Percentiles rank a stretch among this genome's conserved stretches.
phyloP scores from a whole-genome alignment of 2,329 filamentous ascomycete species.

The Claviceps monticola region DNA sequence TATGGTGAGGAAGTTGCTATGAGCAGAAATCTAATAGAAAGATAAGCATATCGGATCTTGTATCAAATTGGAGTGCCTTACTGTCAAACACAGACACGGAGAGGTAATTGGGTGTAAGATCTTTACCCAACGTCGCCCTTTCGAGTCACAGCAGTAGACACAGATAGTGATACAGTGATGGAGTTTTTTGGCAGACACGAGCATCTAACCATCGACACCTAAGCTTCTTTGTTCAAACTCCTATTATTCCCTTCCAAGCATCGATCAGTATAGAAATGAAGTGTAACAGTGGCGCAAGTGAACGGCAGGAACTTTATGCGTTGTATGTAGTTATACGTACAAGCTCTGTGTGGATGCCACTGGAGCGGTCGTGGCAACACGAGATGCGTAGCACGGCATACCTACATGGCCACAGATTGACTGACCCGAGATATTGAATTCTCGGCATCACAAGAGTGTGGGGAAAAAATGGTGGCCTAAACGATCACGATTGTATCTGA shows the following conservation, averaged over 20 bases:
- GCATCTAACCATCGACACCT: neutral
- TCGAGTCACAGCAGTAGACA: neutral
- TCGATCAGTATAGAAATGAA: neutral
- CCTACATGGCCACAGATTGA: neutral
- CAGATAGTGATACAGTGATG: neutral
- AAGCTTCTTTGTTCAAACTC: neutral
- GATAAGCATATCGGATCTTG: no score
- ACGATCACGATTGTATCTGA: neutral
- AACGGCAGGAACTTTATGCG: neutral
- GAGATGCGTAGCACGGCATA: neutral
- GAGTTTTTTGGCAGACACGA: neutral
- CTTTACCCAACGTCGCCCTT: neutral
- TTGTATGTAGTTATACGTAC: no score
- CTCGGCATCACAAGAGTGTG: neutral
- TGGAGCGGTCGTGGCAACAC: conserved; percentile 1
- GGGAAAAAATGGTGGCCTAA: neutral
- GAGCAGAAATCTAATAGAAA: no score
- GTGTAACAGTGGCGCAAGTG: neutral
- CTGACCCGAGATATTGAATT: neutral
- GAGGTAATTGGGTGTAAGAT: neutral
- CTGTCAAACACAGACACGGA: no score
- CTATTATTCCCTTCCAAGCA: neutral
- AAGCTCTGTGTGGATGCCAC: neutral
- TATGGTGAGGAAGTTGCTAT: no score
- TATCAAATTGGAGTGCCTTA: no score